Base-by-base conservation (phyloP, 108 stramenopile genomes). In the Skeletonema tropicum region DNA sequence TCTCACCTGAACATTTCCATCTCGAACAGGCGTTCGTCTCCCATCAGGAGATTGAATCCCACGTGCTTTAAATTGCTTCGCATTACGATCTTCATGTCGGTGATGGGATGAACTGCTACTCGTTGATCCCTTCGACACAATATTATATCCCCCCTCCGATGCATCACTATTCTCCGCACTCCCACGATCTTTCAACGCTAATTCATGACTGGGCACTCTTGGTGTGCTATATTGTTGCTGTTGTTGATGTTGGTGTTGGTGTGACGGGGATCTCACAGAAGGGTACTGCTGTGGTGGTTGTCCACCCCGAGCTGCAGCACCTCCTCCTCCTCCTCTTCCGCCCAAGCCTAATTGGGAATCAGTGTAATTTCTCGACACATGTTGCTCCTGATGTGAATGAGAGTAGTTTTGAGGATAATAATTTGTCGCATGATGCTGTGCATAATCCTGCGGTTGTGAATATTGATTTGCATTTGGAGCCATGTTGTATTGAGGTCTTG, bases 141-240 rank as follows among this genome's bases (percentile, higher is more conserved):
- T 36, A 26, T 66, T 36, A 26, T 66, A 32, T n/a, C 48, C 52
- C 52, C 52, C 52, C 57, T 77, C 73, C 42, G 69, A 70, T 67
- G 58, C 62, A 17, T 45, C 70, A 38, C 68, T 52, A 71, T 82
- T 82, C 61, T 82, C 80, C 33, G 69, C 57, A 52, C 73, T 75
- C n/a, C 80, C 74, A 12, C 80, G 70, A 57, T 82, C 80, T 68
- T 68, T 68, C 13, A 75, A 60, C 33, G 60, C 76, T 26, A 55
- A 45, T 38, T 60, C 69, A 58, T 57, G 63, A n/a, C 26, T 35
- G n/a, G 68, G 69, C 63, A 57, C 46, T 57, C 67, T 57, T 25
- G 72, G 58, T 52, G 57, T 62, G 7, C 23, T 17, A 35, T 64
- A 23, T 57, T 70, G 68, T 48, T 31, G 52, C n/a, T 58, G 68